Evolutionary conservation across 164 flowering plant species (phyloP), one percentile per base, ranked within the genome.

Genomic region (Dillenia suffruticosa): DNA sequence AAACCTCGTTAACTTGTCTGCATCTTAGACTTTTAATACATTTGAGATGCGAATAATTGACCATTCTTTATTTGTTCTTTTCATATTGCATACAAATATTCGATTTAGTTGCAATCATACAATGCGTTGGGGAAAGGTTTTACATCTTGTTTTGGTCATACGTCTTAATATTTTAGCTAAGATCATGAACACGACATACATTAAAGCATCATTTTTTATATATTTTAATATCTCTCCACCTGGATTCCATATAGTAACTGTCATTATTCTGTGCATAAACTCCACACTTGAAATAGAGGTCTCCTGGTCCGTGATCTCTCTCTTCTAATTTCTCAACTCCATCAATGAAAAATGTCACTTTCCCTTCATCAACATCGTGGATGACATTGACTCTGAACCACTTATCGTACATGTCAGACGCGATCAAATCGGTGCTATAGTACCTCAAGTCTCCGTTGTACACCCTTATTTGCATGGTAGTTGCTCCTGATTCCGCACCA

Each of bases 201-300:
- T 26, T 26, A 26, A 26, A 26, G 40, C 40, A 26, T 32, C 40
- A 32, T 32, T 57, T 69, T 46, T 63, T 71, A 56, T 52, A 67
- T 11, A 71, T 55, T 48, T 68, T 71, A 62, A 75, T 68, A 17
- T 24, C 59, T 44, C 19, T 75, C 75, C 75, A 70, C 54, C 72
- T 68, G 9, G 78, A 74, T 54, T 71, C 78, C 78, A 74, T 74
- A 54, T 74, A 75, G 16, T 71, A 52, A 49, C 73, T 75, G 10
- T 56, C 44, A 48, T 62, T 58, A 2, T 57, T 43, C 5, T 63
- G 73, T n/a, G 65, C 77, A 59, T 70, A 74, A 46, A 70, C 77
- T 58, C 77, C 77, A 54, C 70, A 69, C 46, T 74, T 74, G 65
- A 74, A 74, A 55, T 70, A 64, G 60, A 74, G 12, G 56, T 70